Evolutionary conservation across 768 basidiomycete genomes (phyloP).

Genomic region (Mycena rebaudengoi): DNA sequence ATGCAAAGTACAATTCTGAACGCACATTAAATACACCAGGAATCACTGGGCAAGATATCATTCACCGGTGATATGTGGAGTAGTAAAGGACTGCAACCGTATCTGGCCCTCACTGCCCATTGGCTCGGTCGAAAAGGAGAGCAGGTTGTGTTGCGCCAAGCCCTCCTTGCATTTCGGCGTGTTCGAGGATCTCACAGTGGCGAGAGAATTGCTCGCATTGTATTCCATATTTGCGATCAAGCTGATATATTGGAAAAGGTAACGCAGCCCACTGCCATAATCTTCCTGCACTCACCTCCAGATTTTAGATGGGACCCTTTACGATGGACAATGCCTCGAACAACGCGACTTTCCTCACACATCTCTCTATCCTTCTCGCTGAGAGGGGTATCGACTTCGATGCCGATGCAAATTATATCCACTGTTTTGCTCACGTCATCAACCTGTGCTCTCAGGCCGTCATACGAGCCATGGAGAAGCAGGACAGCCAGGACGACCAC

Average conservation of each 20-base stretch:
- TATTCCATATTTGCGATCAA: background rate
- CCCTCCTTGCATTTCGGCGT: background rate
- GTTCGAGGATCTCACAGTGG: background rate
- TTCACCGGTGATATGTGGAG: conserved; percentile 6
- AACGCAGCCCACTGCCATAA: background rate
- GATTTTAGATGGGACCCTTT: background rate
- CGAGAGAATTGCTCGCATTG: background rate
- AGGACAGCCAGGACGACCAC: background rate
- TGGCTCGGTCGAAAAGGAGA: background rate
- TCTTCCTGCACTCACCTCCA: background rate
- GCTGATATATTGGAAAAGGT: background rate
- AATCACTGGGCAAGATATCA: background rate
- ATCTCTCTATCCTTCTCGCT: background rate
- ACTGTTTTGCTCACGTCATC: background rate
- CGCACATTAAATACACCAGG: background rate
- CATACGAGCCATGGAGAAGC: background rate
- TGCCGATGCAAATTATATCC: background rate
- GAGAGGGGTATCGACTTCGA: background rate
- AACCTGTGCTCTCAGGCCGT: background rate
- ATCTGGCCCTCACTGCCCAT: background rate
- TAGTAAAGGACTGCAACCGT: background rate
- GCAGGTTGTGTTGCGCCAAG: background rate
- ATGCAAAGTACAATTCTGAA: background rate
- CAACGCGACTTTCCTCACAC: background rate
- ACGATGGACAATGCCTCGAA: conserved; percentile 8